Evolutionary conservation across 345 rosid species (phyloP), one percentile per base, ranked within the genome.

Genomic region (Citrus hindsii): DNA sequence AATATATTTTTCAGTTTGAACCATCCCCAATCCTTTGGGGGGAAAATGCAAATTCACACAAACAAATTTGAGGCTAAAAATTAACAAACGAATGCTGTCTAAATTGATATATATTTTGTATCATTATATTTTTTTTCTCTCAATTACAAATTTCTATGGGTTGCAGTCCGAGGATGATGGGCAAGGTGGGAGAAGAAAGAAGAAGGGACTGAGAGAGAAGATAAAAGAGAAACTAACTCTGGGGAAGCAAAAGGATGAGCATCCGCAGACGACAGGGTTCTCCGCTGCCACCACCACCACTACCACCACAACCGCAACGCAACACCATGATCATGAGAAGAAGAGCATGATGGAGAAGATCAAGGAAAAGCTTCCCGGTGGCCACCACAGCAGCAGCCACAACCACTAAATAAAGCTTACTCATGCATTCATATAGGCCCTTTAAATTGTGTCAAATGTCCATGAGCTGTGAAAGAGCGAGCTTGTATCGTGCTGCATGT

Each of bases 131-230:
- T 48, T 32, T 53, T 32, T 53, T 12, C 63, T 18, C 58, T 53
- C 21, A 51, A 4, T 16, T 1, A 0, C 40, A 16, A n/a, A 76
- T 19, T 10, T 32, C 2, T n/a, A 0, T 48, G 48, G 10, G 64
- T 46, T 1, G 71, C 77, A 84, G 91, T 84, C 87, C 12, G 92
- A 88, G 87, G 97, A 92, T 48, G 97, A 89, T 76, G 97, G 87
- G 53, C 82, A 88, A 88, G 97, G 98, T 40, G 95, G 95, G 61
- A 85, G 95, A 66, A 88, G 92, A 85, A 93, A 93, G 90, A 94
- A 94, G 88, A 92, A 85, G 71, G 90, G 94, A n/a, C 75, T 89
- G 61, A 88, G 77, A 48, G 86, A 91, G 81, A 94, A 89, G 55
- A 81, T 94, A 67, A 93, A 92, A 81, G 96, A 94, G 85, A 94